Evolutionary conservation across 2,329 filamentous ascomycete genomes (phyloP).

Genomic region (Colletotrichum sp.): DNA sequence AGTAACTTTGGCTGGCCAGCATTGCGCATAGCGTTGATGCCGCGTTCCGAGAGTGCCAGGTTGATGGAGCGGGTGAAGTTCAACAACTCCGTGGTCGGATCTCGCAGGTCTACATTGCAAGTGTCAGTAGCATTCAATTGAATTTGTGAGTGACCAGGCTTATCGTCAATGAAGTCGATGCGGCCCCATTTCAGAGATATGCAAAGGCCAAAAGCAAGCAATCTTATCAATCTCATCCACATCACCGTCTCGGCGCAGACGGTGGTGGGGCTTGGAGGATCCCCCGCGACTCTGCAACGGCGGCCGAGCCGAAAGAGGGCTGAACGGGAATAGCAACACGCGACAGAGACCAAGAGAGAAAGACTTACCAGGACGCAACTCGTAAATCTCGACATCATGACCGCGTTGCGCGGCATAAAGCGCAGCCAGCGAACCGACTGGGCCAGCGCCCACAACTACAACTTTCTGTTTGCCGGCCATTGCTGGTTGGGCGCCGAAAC

Average conservation of each 20-base stretch:
- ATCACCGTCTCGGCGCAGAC: background rate
- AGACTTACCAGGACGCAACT: conserved; percentile 82
- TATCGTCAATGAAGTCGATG: background rate
- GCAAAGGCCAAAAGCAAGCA: background rate
- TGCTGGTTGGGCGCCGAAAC: background rate
- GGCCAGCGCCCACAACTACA: conserved; percentile 88
- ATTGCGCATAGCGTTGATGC: conserved; percentile 84
- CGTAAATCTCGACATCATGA: conserved; percentile 91
- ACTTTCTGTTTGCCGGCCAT: conserved; percentile 65
- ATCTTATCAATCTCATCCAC: conserved; percentile 4
- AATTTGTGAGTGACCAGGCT: background rate
- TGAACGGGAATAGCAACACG: background rate
- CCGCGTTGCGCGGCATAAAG: conserved; percentile 90
- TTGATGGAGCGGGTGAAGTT: conserved; percentile 99
- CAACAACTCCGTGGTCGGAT: conserved; percentile 80
- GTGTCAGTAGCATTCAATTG: background rate
- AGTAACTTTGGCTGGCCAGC: conserved; percentile 72
- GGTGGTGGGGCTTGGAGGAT: conserved; percentile 7
- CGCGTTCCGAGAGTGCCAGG: conserved; percentile 89
- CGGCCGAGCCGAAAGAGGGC: background rate
- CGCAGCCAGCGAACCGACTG: conserved; percentile 89
- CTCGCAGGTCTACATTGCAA: conserved; percentile 74
- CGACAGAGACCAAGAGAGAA: background rate
- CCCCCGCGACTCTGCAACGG: background rate
- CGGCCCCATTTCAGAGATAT: background rate